Conservation (phyloP, 306 rosid genomes). For the Ormosia semicastrata region DNA sequence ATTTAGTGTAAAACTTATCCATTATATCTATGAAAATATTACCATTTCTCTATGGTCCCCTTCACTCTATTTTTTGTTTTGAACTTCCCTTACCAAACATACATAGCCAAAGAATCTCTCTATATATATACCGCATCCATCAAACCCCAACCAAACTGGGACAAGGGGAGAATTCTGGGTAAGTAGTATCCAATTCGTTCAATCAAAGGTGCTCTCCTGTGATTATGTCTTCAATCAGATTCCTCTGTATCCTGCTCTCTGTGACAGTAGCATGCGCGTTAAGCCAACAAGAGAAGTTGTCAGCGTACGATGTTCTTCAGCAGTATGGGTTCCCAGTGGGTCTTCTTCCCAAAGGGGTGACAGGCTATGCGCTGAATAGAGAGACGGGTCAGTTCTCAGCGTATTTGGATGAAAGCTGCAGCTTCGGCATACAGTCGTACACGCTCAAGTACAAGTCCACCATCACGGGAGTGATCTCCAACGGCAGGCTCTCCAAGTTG, state of each 20-base stretch:
- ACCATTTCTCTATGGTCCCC: no score
- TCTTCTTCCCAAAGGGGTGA: conserved; percentile 57
- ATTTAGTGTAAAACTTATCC: no score
- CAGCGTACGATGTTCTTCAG: conserved; percentile 56
- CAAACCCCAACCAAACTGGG: not conserved
- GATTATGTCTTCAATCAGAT: conserved; percentile 1
- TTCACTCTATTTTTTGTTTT: not conserved
- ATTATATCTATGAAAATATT: no score
- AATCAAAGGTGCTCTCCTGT: not conserved
- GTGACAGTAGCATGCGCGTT: not conserved
- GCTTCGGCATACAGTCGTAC: conserved; percentile 39
- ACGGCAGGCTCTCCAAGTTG: conserved; percentile 36
- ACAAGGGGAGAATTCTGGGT: not conserved
- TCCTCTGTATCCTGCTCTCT: not conserved
- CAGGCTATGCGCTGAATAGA: conserved; percentile 48
- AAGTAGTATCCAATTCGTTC: not conserved
- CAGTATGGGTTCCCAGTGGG: conserved; percentile 61
- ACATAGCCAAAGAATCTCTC: not conserved
- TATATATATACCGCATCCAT: not conserved
- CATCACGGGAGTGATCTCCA: conserved; percentile 45
- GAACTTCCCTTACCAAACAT: not conserved
- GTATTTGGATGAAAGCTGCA: conserved; percentile 34
- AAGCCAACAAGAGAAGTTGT: not conserved
- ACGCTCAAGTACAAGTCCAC: conserved; percentile 44
- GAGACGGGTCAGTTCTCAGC: conserved; percentile 46